Conservation (phyloP, 768 basidiomycete species). For the Dacryopinax spathularia region DNA sequence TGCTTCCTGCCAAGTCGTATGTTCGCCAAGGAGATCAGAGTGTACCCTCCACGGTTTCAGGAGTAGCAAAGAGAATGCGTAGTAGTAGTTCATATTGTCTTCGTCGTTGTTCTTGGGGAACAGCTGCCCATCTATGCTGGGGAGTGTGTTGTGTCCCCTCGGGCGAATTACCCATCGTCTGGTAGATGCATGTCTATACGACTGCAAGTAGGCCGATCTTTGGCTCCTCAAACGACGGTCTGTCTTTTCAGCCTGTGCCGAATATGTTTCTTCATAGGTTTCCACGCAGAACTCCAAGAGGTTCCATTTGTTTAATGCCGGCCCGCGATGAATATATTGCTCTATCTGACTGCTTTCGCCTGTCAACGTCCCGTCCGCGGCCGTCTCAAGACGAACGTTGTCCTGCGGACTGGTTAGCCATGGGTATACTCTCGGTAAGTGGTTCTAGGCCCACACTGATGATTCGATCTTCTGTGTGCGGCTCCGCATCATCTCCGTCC, state of each 20-base stretch:
- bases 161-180: not conserved
- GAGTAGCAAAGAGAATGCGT: too few species aligned
- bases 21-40: too few species aligned
- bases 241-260: not conserved
- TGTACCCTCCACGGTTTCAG: too few species aligned
- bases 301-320: not conserved
- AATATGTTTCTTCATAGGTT: not conserved
- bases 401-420: not conserved
- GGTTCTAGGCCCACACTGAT: too few species aligned
- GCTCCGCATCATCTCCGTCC: too few species aligned
- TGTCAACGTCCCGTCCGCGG: not conserved
- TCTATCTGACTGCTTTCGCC: not conserved
- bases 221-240: not conserved
- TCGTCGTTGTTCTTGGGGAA: not conserved
- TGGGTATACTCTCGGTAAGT: too few species aligned
- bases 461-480: too few species aligned
- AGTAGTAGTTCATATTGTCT: too few species aligned
- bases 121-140: not conserved
- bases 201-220: not conserved
- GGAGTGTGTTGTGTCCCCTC: not conserved
- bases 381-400: not conserved
- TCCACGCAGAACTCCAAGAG: not conserved
- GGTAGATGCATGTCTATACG: not conserved
- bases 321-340: not conserved
- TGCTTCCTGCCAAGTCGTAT: too few species aligned